Evolutionary conservation across 306 rosid genomes (phyloP).

Genomic region (Vicia faba): DNA sequence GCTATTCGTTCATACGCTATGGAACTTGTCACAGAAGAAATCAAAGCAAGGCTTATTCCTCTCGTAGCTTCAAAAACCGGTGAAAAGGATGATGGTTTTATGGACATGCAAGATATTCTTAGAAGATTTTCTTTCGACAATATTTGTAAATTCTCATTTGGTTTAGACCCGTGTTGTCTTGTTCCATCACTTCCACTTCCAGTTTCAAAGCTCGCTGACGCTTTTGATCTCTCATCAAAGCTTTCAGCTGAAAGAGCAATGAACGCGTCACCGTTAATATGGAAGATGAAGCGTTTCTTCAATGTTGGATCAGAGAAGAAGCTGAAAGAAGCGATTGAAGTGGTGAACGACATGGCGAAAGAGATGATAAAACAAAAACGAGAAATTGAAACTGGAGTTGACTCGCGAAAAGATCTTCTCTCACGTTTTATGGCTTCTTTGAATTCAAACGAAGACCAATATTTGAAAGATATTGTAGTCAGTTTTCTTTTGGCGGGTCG

Average conservation of each 20-base stretch:
- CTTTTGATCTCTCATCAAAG: conserved; percentile 61
- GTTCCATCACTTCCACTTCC: conserved; percentile 50
- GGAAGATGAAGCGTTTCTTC: conserved; percentile 62
- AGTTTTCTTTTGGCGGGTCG: conserved; percentile 83
- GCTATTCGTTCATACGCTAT: no score
- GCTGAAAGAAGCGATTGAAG: conserved; percentile 51
- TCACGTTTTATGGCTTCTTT: conserved; percentile 73
- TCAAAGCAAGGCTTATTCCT: no score
- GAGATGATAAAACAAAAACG: neutral
- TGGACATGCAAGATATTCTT: conserved; percentile 70
- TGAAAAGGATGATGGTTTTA: neutral
- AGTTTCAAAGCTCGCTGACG: conserved; percentile 43
- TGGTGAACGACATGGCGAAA: conserved; percentile 25
- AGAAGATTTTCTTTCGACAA: conserved; percentile 73
- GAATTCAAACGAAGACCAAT: conserved; percentile 48
- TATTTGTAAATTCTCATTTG: conserved; percentile 70
- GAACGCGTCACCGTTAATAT: conserved; percentile 51
- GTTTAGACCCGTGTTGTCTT: conserved; percentile 78
- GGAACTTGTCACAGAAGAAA: no score
- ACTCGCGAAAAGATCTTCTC: conserved; percentile 53
- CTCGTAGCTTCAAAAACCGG: neutral
- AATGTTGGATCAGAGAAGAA: conserved; percentile 65
- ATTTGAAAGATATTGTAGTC: conserved; percentile 66
- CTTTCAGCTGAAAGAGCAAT: conserved; percentile 74
- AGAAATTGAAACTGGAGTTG: neutral